Evolutionary conservation across 225 moss, liverwort and hornwort species (phyloP), one percentile per base, ranked within the genome.

Genomic region (Physcomitrium patens): DNA sequence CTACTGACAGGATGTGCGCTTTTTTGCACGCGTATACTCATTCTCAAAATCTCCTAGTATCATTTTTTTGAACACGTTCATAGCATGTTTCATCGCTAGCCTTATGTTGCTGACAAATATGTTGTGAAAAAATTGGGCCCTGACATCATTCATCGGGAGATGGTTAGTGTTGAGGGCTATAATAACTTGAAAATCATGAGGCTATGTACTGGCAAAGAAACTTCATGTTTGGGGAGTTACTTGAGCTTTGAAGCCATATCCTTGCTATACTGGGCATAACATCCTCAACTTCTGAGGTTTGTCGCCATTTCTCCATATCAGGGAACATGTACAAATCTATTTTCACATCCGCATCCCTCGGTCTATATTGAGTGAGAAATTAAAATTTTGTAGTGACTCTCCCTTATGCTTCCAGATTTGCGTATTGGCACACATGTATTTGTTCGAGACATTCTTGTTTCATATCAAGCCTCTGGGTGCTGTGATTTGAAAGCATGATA

Each of bases 1-100:
- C 41, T 62, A 61, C 66, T 75, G 61, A 71, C 54, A 47, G 19
- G 24, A 53, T 61, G 70, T 79, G 60, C 65, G 68, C 17, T 41
- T 60, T 82, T 37, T 75, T 61, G 65, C 66, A 79, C 70, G 37
- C 20, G 59, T 15, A 23, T 19, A 71, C 53, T 9, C 53, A 2
- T 37, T 37, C 5, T 2, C 31, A 37, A 37, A 70, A 12, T 8
- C 31, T 9, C 12, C 49, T 56, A 63, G 31, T 37, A 37, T 37
- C 31, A 7, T 37, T 37, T 37, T 7, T 37, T 37, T 37, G 5
- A 37, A 37, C 31, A 37, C 31, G 31, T 37, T 37, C 31, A 37
- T 3, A 4, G 31, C 31, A 37, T 37, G 24, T 37, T 37, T 37
- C 31, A 37, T 4, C 5, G 31, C 31, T 7, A 37, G 7, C 7